Percentiles rank a stretch among this genome's conserved stretches.
These are phyloP conservation scores for Tetradesmus obliquus DNA, from an alignment of 139 green algal species.

Conservation along the genomic window DNA sequence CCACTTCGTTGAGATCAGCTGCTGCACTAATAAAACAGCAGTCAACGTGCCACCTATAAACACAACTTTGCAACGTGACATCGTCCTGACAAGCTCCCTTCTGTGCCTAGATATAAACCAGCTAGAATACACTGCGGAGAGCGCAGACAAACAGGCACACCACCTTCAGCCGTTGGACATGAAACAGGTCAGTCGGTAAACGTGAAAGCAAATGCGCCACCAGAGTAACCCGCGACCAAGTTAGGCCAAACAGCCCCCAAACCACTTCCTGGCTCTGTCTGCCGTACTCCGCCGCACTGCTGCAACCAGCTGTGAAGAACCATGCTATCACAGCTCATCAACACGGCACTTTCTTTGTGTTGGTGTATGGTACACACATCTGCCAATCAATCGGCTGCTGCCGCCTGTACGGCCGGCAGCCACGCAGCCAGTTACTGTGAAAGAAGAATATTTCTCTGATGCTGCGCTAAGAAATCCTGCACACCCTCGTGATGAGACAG, in stretches of 20 bases:
- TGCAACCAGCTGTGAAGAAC: not conserved
- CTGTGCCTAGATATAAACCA: not conserved
- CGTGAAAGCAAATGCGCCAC: not conserved
- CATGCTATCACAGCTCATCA: constrained; percentile 6
- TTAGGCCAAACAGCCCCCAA: not conserved
- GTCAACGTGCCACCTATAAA: not conserved
- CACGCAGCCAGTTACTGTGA: not conserved
- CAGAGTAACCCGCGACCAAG: not conserved
- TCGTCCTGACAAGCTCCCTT: not conserved
- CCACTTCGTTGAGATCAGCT: no score
- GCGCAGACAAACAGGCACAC: not conserved
- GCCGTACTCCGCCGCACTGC: not conserved
- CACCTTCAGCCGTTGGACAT: not conserved
- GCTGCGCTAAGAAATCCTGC: not conserved
- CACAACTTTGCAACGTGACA: not conserved
- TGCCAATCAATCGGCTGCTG: not conserved
- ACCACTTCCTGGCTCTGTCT: not conserved
- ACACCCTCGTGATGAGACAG: not conserved
- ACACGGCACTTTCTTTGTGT: not conserved
- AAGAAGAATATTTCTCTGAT: not conserved
- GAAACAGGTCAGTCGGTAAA: not conserved
- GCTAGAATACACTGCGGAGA: not conserved
- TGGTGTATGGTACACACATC: not conserved
- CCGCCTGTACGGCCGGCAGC: not conserved
- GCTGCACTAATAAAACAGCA: not conserved